These are phyloP conservation scores for Scheffersomyces insectosa DNA, from an alignment of 1,139 yeast genomes.

Conservation along the genomic window DNA sequence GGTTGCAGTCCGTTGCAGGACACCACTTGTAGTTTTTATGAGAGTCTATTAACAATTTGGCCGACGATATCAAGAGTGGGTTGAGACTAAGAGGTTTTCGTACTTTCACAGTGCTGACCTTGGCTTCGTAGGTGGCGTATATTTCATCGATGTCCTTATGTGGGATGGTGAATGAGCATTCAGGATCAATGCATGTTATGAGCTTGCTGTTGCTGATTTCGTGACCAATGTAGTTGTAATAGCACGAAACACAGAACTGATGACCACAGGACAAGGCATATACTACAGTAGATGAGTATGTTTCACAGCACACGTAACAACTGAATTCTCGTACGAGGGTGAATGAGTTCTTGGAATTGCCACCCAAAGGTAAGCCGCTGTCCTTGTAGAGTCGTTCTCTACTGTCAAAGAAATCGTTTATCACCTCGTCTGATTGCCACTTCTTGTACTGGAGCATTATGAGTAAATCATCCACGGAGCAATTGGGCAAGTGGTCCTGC, in stretches of 20 bases:
- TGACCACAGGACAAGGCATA: slow-evolving; percentile 71
- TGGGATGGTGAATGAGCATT: slow-evolving; percentile 35
- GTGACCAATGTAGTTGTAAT: slow-evolving; percentile 54
- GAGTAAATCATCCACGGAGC: slow-evolving; percentile 45
- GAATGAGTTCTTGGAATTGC: slow-evolving; percentile 19
- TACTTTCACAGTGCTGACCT: slow-evolving; percentile 7
- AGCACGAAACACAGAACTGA: slow-evolving; percentile 68
- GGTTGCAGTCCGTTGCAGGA: slow-evolving; percentile 82
- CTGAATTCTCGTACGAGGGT: slow-evolving; percentile 25
- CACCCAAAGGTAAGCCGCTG: slow-evolving; percentile 47
- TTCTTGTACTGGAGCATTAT: slow-evolving; percentile 57
- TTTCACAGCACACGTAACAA: slow-evolving; percentile 76
- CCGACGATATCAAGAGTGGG: slow-evolving; percentile 23
- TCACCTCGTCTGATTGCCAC: slow-evolving; percentile 75
- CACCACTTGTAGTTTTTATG: slow-evolving; percentile 67
- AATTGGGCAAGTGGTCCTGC: slow-evolving; percentile 28
- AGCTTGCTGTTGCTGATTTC: slow-evolving; percentile 55
- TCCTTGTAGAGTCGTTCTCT: slow-evolving; percentile 40
- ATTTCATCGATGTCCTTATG: slow-evolving; percentile 29
- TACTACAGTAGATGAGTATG: slow-evolving; percentile 33
- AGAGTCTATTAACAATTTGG: slow-evolving; percentile 53
- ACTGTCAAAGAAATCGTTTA: slow-evolving; percentile 66
- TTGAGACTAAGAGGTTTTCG: slow-evolving; percentile 9
- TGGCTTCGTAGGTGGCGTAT: slow-evolving; percentile 8
- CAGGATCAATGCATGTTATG: slow-evolving; percentile 63